Conservation (phyloP, 306 rosid species). For the Quercus berberidifolia region DNA sequence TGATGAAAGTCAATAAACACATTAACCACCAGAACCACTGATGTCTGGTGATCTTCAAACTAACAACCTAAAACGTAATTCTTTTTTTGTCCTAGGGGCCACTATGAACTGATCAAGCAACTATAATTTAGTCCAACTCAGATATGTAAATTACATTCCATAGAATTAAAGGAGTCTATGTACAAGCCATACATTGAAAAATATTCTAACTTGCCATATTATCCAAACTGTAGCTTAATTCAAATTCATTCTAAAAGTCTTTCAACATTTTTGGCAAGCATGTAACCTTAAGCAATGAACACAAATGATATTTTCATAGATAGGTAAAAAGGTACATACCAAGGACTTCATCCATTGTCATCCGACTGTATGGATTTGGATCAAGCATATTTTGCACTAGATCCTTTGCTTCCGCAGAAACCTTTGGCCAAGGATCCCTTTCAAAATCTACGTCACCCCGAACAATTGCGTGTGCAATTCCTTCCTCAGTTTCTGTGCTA, state of each 20-base stretch:
- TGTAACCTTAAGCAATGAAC: background rate
- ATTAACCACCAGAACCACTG: background rate
- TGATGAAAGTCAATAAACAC: too few relatives aligned
- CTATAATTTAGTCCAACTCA: background rate
- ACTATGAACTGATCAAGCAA: background rate
- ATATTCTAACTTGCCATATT: background rate
- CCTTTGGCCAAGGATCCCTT: slow-evolving; percentile 90
- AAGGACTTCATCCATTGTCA: slow-evolving; percentile 76
- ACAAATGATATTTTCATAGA: background rate
- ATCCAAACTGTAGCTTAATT: background rate
- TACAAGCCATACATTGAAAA: background rate
- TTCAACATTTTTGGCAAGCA: background rate
- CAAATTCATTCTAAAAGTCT: background rate
- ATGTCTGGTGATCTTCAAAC: background rate
- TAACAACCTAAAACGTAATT: background rate
- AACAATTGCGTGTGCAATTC: slow-evolving; percentile 87
- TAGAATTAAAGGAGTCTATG: background rate
- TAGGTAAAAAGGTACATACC: slow-evolving; percentile 46
- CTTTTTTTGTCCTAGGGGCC: background rate
- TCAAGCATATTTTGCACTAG: slow-evolving; percentile 79
- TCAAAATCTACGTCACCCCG: slow-evolving; percentile 59
- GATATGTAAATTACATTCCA: background rate
- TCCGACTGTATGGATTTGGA: slow-evolving; percentile 68
- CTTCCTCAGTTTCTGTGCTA: slow-evolving; percentile 82
- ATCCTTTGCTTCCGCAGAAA: slow-evolving; percentile 78